A percentile compares a stretch with the other conserved stretches of the same genome.
Evolutionary conservation across 2,329 filamentous ascomycete species (phyloP).

Genomic region (Monilinia polystroma): DNA sequence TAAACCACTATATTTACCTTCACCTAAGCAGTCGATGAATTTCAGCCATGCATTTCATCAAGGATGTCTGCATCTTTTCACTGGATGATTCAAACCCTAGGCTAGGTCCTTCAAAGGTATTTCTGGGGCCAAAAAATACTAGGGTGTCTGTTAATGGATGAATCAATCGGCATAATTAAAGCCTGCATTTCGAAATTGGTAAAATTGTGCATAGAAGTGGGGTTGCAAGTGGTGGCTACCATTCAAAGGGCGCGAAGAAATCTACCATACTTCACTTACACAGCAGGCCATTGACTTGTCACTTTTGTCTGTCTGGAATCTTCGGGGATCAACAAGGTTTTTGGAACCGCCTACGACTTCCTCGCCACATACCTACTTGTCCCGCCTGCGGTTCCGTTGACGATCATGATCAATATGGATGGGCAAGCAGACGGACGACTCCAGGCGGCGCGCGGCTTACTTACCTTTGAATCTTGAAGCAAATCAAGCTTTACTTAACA

Average conservation of each 20-base stretch:
- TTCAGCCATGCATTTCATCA: conserved; percentile 14
- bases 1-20: conserved; percentile 1
- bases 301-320: not conserved
- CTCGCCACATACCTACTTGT: conserved; percentile 7
- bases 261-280: conserved; percentile 17
- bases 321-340: not conserved
- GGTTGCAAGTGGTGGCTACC: conserved; percentile 17
- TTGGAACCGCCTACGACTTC: conserved; percentile 10
- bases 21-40: conserved; percentile 1
- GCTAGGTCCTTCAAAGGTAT: conserved; percentile 4
- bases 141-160: conserved; percentile 9
- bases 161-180: conserved; percentile 8
- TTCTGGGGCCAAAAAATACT: not conserved
- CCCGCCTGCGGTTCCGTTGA: not conserved
- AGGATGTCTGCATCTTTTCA: conserved; percentile 1
- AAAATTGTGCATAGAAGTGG: conserved; percentile 14
- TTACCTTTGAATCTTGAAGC: not conserved
- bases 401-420: not conserved
- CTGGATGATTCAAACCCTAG: conserved; percentile 2
- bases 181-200: conserved; percentile 6
- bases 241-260: conserved; percentile 17
- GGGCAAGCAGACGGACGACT: not conserved
- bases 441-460: not conserved
- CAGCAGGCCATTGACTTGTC: conserved; percentile 10
- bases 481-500: conserved; percentile 11